Conservation (phyloP, 345 rosid genomes). For the Syzygium aromaticum region DNA sequence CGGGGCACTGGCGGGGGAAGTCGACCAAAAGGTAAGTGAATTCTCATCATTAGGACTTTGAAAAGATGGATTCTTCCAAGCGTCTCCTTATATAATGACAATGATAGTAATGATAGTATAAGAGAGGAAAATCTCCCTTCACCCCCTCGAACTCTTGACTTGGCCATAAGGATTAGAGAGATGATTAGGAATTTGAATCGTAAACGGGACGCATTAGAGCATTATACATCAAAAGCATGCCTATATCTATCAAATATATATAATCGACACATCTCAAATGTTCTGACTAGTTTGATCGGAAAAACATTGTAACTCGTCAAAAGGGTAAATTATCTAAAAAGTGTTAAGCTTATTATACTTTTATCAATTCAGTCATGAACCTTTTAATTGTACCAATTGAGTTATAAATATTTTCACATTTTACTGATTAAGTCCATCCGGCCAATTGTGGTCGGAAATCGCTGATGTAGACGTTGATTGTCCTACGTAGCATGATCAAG, state of each 20-base stretch:
- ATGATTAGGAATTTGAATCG: background rate
- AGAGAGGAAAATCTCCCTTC: background rate
- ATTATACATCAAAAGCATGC: background rate
- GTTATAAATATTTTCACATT: too few species aligned
- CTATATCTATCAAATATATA: background rate
- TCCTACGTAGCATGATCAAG: too few species aligned
- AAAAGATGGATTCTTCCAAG: background rate
- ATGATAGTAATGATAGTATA: background rate
- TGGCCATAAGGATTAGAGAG: background rate
- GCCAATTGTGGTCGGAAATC: too few species aligned
- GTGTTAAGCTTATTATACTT: too few species aligned
- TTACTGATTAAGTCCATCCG: too few species aligned
- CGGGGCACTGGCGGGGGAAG: background rate
- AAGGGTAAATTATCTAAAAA: background rate
- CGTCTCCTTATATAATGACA: background rate
- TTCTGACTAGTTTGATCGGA: background rate
- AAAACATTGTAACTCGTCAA: background rate
- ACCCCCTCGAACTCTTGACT: background rate
- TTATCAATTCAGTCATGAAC: too few species aligned
- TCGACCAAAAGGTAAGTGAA: background rate
- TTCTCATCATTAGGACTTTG: background rate
- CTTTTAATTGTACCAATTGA: too few species aligned
- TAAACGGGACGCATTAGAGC: background rate
- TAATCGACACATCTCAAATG: background rate
- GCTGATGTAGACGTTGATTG: too few species aligned